Conservation (phyloP, 2,329 filamentous ascomycete species). For the Stagonosporopsis cucurbitacearum region DNA sequence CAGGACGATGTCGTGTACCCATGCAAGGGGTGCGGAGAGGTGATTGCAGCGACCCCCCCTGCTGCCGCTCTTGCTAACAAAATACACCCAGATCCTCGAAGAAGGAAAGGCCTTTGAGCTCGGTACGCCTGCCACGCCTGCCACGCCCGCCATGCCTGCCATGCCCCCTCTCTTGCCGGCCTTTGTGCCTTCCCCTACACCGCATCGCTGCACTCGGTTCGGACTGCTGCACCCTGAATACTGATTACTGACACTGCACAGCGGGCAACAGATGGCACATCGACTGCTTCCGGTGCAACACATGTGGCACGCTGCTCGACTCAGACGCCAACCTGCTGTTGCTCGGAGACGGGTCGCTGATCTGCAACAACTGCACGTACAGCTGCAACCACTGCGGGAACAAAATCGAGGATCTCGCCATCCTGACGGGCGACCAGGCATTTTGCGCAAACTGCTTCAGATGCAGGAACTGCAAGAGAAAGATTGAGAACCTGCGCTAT, state of each 20-base stretch:
- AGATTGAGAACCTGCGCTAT: constrained; percentile 98
- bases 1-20: constrained; percentile 63
- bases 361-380: constrained; percentile 99
- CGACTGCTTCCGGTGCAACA: constrained; percentile 97
- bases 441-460: constrained; percentile 98
- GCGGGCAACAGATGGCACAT: constrained; percentile 98
- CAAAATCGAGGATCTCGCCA: constrained; percentile 98
- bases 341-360: constrained; percentile 94
- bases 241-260: constrained; percentile 52
- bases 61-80: constrained; percentile 26
- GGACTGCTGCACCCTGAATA: too few species aligned
- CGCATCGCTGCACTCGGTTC: not conserved
- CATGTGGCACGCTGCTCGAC: constrained; percentile 92
- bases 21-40: constrained; percentile 67
- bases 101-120: constrained; percentile 99
- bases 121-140: constrained; percentile 73
- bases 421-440: constrained; percentile 95
- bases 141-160: too few species aligned
- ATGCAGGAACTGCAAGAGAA: constrained; percentile 97
- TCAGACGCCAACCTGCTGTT: constrained; percentile 97
- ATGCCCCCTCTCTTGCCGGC: constrained; percentile 14
- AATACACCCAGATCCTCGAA: constrained; percentile 79
- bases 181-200: constrained; percentile 9
- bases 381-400: constrained; percentile 96
- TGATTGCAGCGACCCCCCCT: constrained; percentile 22